These are phyloP conservation scores for Malassezia yamatoensis DNA, from an alignment of 1,284 basidiomycete species.

Conservation along the genomic window DNA sequence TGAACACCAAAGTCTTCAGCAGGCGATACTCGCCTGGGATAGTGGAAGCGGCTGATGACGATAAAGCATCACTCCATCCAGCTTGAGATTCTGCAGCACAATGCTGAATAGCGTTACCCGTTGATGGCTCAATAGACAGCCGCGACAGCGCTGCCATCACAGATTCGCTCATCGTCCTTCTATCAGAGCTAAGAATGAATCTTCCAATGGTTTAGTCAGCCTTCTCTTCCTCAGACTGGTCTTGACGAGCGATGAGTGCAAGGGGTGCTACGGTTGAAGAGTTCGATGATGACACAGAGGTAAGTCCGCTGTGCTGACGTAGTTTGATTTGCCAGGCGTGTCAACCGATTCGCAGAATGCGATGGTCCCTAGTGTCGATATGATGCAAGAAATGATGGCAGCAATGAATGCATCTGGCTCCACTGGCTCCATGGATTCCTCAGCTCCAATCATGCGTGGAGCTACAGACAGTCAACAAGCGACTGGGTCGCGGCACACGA, in stretches of 20 bases:
- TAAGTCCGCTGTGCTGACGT: conserved; percentile 9
- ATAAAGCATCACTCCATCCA: conserved; percentile 9
- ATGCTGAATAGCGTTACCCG: conserved; percentile 2
- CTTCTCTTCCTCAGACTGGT: background rate
- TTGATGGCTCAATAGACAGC: conserved; percentile 11
- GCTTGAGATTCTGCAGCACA: conserved; percentile 3
- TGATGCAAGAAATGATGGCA: conserved; percentile 40
- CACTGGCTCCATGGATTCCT: conserved; percentile 4
- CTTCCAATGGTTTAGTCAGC: conserved; percentile 5
- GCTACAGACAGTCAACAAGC: conserved; percentile 1
- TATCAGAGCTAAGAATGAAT: background rate
- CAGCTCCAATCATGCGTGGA: background rate
- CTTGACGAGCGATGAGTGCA: background rate
- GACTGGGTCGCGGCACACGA: conserved; percentile 5
- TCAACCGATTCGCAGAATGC: conserved; percentile 1
- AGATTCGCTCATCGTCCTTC: conserved; percentile 12
- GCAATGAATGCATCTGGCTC: conserved; percentile 25
- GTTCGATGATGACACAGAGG: conserved; percentile 47
- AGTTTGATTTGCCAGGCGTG: conserved; percentile 20
- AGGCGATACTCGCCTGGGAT: conserved; percentile 7
- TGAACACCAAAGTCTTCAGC: conserved; percentile 70
- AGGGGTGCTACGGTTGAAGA: conserved; percentile 25
- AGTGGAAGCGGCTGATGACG: background rate
- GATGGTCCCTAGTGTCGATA: conserved; percentile 28
- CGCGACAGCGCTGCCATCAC: conserved; percentile 13